Evolutionary conservation across 192 early-diverging fungal species (phyloP), one percentile per base, ranked within the genome.

Genomic region (Paraglomus occultum): DNA sequence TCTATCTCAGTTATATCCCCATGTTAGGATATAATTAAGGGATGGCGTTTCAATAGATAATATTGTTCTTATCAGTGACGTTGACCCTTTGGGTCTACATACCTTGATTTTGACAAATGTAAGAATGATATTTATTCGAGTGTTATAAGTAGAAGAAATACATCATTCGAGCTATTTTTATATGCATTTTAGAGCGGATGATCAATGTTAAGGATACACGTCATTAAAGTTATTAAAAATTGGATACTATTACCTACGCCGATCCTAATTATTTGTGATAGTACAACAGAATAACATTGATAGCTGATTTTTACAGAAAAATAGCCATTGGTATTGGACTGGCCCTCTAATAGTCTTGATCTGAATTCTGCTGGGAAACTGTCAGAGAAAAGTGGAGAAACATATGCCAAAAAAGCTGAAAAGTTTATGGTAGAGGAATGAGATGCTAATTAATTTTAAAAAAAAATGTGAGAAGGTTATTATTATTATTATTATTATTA

Each of bases 91-190:
- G n/a, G n/a, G n/a, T n/a, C n/a, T n/a, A n/a, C n/a, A n/a, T n/a
- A n/a, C n/a, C n/a, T n/a, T n/a, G n/a, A n/a, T n/a, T n/a, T n/a
- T n/a, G n/a, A n/a, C n/a, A n/a, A n/a, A n/a, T n/a, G n/a, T n/a
- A n/a, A n/a, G n/a, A n/a, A n/a, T n/a, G n/a, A n/a, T n/a, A n/a
- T 55, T 55, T 55, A 55, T 55, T 55, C 53, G 53, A 55, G 53
- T 55, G 53, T 55, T 55, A 55, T 55, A 55, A 55, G 53, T 55
- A 55, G 53, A 55, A 55, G 53, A 20, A 17, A 55, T 55, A 55
- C 53, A 14, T 55, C 53, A 55, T 55, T 55, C n/a, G 53, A 55
- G 53, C 53, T 17, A 17, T 50, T 50, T 50, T 50, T 50, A 50
- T 18, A 22, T 18, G 53, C 23, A 18, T 55, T 22, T 22, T 22